Evolutionary conservation across 768 basidiomycete species (phyloP).

Genomic region (Sistotremastrum suecicum): DNA sequence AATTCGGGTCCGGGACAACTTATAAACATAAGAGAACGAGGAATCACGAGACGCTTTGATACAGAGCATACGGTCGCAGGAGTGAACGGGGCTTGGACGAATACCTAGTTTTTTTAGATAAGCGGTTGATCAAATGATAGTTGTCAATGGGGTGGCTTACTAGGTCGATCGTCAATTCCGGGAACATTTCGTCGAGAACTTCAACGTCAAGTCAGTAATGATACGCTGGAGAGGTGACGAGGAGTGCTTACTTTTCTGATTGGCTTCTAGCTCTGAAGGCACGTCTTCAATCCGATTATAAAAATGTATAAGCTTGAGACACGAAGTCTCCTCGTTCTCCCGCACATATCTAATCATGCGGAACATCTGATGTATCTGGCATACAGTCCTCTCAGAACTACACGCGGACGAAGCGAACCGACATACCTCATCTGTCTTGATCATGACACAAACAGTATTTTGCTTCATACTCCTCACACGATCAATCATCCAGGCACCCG

Average conservation of each 20-base stretch:
- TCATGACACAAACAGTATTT: constrained; percentile 46
- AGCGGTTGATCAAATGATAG: not conserved
- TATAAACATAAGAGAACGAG: constrained; percentile 49
- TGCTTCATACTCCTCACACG: constrained; percentile 32
- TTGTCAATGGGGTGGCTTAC: constrained; percentile 19
- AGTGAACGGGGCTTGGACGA: constrained; percentile 30
- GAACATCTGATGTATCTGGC: constrained; percentile 50
- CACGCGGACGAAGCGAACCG: not conserved
- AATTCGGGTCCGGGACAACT: constrained; percentile 38
- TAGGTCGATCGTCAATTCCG: constrained; percentile 48
- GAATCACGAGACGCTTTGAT: constrained; percentile 32
- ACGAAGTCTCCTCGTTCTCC: constrained; percentile 55
- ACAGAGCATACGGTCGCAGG: constrained; percentile 35
- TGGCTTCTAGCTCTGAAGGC: constrained; percentile 62
- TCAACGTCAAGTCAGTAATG: not conserved
- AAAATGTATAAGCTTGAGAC: constrained; percentile 58
- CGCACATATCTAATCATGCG: constrained; percentile 52
- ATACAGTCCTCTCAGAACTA: not conserved
- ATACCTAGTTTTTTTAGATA: constrained; percentile 19
- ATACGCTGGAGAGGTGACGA: not conserved
- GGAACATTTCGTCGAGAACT: constrained; percentile 52
- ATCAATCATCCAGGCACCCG: constrained; percentile 29
- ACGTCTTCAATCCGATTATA: constrained; percentile 34
- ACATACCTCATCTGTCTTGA: constrained; percentile 51
- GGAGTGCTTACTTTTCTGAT: constrained; percentile 35